Conservation (phyloP, 1,139 yeast genomes). For the Hyphopichia khmerensis region DNA sequence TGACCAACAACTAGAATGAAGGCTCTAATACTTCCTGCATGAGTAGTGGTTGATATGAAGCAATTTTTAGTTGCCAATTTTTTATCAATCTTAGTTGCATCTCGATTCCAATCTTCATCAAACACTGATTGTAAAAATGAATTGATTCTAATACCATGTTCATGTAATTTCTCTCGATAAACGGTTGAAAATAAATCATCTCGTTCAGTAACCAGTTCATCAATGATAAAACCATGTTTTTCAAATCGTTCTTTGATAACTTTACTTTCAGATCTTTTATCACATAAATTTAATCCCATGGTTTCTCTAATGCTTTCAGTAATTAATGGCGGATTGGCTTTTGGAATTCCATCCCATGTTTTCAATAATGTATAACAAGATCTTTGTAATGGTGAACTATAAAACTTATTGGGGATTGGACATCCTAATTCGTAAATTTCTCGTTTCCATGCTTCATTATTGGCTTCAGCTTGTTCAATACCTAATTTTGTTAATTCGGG, state of each 20-base stretch:
- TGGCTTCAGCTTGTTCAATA: conserved; percentile 43
- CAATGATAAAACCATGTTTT: conserved; percentile 37
- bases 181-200: conserved; percentile 43
- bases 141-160: conserved; percentile 49
- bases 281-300: conserved; percentile 66
- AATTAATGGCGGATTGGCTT: conserved; percentile 30
- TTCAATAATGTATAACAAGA: conserved; percentile 57
- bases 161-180: conserved; percentile 45
- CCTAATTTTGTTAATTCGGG: conserved; percentile 65
- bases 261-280: conserved; percentile 51
- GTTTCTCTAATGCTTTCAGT: conserved; percentile 68
- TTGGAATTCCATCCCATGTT: conserved; percentile 50
- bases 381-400: conserved; percentile 67
- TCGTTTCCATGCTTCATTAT: conserved; percentile 44
- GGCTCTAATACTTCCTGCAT: conserved; percentile 53
- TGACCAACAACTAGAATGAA: conserved; percentile 49
- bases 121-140: conserved; percentile 49
- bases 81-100: conserved; percentile 18
- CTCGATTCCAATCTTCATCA: conserved; percentile 29
- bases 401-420: conserved; percentile 56
- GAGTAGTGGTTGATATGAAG: conserved; percentile 48
- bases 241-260: conserved; percentile 36
- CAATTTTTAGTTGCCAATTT: conserved; percentile 21
- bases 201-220: conserved; percentile 44
- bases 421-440: conserved; percentile 46